These are phyloP conservation scores for Coniochaeta pulveracea DNA, from an alignment of 2,329 filamentous ascomycete species.

Conservation along the genomic window DNA sequence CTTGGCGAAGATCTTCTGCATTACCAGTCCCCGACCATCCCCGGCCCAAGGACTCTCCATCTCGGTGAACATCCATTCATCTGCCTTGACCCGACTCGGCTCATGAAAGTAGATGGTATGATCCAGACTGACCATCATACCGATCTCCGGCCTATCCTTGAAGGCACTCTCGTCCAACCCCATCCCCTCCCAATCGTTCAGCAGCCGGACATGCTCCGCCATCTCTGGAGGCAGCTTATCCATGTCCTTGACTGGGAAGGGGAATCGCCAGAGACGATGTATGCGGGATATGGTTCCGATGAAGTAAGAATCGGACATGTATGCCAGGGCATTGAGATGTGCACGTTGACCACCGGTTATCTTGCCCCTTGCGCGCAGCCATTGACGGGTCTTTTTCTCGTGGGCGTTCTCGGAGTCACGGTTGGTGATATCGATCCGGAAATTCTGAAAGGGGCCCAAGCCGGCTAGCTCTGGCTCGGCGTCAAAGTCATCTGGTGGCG, in stretches of 20 bases:
- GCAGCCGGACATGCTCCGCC: conserved; percentile 21
- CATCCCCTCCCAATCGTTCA: conserved; percentile 26
- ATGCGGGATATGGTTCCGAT: conserved; percentile 78
- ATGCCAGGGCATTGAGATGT: conserved; percentile 80
- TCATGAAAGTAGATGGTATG: conserved; percentile 63
- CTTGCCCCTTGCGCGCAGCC: conserved; percentile 62
- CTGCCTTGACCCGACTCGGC: conserved; percentile 43
- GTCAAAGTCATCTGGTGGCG: conserved; percentile 27
- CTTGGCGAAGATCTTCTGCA: conserved; percentile 59
- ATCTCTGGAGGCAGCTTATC: conserved; percentile 28
- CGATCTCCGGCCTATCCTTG: conserved; percentile 45
- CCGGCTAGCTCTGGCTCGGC: conserved; percentile 36
- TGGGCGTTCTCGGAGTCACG: conserved; percentile 40
- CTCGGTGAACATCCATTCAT: conserved; percentile 72
- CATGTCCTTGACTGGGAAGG: conserved; percentile 34
- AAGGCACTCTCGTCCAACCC: conserved; percentile 28
- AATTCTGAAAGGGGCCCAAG: conserved; percentile 37
- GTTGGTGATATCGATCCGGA: conserved; percentile 27
- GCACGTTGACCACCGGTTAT: conserved; percentile 75
- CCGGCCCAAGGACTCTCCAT: conserved; percentile 74
- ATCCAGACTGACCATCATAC: conserved; percentile 80
- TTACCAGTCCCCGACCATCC: conserved; percentile 65
- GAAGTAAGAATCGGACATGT: conserved; percentile 88
- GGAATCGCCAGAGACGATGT: conserved; percentile 70
- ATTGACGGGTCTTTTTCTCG: conserved; percentile 58